These are phyloP conservation scores for Solanum gracilifrons DNA, from an alignment of 257 asterid genomes.

Conservation along the genomic window DNA sequence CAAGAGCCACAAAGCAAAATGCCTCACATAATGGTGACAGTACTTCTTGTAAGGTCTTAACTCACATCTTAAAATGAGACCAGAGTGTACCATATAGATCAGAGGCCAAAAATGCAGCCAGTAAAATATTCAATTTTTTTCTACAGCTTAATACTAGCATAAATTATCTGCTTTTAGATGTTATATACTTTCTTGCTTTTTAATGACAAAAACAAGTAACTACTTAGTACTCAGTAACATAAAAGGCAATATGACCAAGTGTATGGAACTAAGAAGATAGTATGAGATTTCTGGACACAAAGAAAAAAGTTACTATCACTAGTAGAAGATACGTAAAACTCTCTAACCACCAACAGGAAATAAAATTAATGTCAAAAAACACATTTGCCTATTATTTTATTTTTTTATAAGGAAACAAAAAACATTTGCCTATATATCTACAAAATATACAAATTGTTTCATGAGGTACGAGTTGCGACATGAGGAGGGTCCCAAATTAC, in stretches of 20 bases:
- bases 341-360: neutral
- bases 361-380: neutral
- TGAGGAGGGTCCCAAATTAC: neutral
- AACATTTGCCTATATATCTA: neutral
- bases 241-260: neutral
- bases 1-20: neutral
- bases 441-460: neutral
- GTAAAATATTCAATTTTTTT: neutral
- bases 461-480: neutral
- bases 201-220: neutral
- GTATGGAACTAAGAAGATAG: neutral
- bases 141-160: neutral
- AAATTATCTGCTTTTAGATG: neutral
- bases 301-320: neutral
- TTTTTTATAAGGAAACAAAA: neutral
- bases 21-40: neutral
- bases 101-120: neutral
- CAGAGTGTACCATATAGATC: neutral
- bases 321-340: neutral
- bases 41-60: neutral
- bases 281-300: neutral
- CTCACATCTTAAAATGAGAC: neutral
- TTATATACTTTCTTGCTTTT: neutral
- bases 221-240: neutral
- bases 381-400: neutral